phyloP scores from a whole-genome alignment of 108 stramenopile species.

The Stephanodiscus triporus region DNA sequence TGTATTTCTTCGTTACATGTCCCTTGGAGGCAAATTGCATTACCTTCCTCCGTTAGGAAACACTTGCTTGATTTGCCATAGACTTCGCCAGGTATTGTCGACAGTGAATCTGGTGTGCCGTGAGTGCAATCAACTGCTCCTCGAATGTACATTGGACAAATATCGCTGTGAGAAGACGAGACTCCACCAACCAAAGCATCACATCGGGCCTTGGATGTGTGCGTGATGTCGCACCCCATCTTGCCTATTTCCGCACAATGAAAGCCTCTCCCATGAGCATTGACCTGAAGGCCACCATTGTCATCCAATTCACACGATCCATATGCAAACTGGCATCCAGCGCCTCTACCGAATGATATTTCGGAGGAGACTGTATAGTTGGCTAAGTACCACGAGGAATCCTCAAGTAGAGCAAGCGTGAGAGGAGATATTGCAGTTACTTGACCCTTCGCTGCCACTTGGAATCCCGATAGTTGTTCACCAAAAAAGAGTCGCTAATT shows the following conservation, averaged over 20 bases:
- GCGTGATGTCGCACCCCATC: constrained; percentile 42
- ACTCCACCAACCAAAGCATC: constrained; percentile 25
- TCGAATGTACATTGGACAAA: constrained; percentile 43
- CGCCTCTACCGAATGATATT: constrained; percentile 42
- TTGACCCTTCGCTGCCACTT: constrained; percentile 1
- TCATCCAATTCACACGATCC: constrained; percentile 24
- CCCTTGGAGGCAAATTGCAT: constrained; percentile 38
- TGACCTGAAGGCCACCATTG: neutral
- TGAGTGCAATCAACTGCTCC: constrained; percentile 31
- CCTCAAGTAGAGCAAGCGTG: constrained; percentile 53
- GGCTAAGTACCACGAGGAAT: constrained; percentile 56
- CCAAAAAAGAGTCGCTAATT: constrained; percentile 46
- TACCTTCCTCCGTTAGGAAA: constrained; percentile 31
- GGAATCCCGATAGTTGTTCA: constrained; percentile 43
- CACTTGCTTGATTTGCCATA: constrained; percentile 48
- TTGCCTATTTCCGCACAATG: constrained; percentile 36
- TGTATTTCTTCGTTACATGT: constrained; percentile 28
- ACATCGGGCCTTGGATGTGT: constrained; percentile 43
- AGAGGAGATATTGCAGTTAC: constrained; percentile 40
- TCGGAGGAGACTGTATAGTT: constrained; percentile 44
- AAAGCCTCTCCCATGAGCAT: constrained; percentile 20
- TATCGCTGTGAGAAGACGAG: neutral
- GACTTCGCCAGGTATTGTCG: constrained; percentile 23
- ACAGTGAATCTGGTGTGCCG: constrained; percentile 5
- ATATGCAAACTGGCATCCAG: constrained; percentile 53